Base-by-base conservation (phyloP, 2,329 filamentous ascomycete genomes). In the Teratosphaeria viscida region DNA sequence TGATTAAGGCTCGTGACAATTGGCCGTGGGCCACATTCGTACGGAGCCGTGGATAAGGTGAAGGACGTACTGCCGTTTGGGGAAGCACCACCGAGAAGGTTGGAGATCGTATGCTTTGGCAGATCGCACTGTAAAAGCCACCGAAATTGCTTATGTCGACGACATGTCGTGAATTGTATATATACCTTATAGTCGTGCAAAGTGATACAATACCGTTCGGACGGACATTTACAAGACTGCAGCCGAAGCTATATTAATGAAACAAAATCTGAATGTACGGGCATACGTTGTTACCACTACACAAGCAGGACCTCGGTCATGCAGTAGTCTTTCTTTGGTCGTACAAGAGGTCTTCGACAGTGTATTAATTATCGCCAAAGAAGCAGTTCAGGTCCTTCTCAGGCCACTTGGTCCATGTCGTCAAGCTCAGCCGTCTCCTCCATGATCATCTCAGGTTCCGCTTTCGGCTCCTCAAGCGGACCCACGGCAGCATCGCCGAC, bases 401-500 rank as follows among this genome's bases (percentile, higher is more conserved):
- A 63, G 55, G 62, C 57, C 57, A 69, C 64, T 59, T 70, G 66
- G 61, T 72, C 69, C 55, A 68, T 67, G 58, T 70, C 69, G 43
- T 70, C 69, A 23, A 54, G 27, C 62, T 66, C 64, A 16, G 61
- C 68, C 5, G 59, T 62, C 34, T 61, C 66, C 58, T 63, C 64
- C 8, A 62, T 58, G 2, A 29, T 23, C 49, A 52, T 26, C 54
- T 59, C 63, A 39, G 56, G 52, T 47, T 56, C 61, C 11, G 60
- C 58, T 57, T 65, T 59, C 14, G 68, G 65, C 60, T 71, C 69
- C 57, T 76, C 70, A 55, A 75, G 74, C 11, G 81, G 78, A 61
- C 76, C 75, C 3, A 79, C 75, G 57, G 82, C 77, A 19, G 78
- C 77, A 66, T 85, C 84, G 11, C 78, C 77, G 19, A 85, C 81